Evolutionary conservation across 139 green algal genomes (phyloP), one percentile per base, ranked within the genome.

Genomic region (Chlamydomonas sphaeroides): DNA sequence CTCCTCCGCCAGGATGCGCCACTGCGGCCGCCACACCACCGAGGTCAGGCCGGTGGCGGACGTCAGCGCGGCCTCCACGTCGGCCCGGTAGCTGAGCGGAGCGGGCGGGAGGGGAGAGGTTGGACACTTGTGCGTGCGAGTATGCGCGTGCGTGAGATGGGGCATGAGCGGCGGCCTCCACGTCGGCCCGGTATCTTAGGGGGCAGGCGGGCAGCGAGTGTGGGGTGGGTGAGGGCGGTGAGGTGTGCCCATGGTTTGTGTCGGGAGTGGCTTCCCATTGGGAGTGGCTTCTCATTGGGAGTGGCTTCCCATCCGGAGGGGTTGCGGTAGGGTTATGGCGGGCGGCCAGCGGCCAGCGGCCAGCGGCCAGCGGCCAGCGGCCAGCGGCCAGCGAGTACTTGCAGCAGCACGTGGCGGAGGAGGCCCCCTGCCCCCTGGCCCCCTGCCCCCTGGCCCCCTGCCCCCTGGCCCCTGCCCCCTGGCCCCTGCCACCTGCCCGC

Each of bases 1-100:
- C 76, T 97, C 93, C 78, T 95, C 88, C 30, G 87, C 78, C 32
- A 95, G 86, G 71, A 97, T 93, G 17, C 84, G 80, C 5, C 51
- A 79, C 6, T 84, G 49, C 2, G 88, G 90, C 23, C 90, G 83
- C 94, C 93, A 97, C n/a, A 93, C 82, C 0, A 96, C 41, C 42
- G 72, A 39, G 68, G 36, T 71, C 38, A 59, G 49, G 28, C 65
- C 78, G 7, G 65, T 63, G 35, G 48, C 78, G 20, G 56, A 25
- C 28, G 62, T 65, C 20, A 84, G 32, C 30, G 71, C 63, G 8
- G 35, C 48, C 33, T 70, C 48, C 38, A 77, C 41, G 20, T 49
- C 79, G 4, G n/a, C 1, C 1, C 76, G 76, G 48, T 66, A 74
- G 26, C 76, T 83, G 76, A 8, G 1, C 15, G 7, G 57, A 18